phyloP scores from a whole-genome alignment of 768 basidiomycete genomes.

The Suillus variegatus region DNA sequence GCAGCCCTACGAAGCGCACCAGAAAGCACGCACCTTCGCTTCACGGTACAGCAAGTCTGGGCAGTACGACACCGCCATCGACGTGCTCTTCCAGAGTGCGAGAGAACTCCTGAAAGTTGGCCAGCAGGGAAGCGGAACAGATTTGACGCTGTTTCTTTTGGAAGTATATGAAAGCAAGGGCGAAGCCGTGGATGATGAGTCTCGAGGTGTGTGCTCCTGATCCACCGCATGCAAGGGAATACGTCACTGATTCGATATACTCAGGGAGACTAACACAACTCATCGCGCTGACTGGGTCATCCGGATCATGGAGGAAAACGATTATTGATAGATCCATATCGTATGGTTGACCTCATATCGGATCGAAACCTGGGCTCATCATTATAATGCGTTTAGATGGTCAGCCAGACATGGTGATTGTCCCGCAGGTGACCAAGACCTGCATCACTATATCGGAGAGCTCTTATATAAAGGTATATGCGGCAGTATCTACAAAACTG shows the following conservation, averaged over 20 bases:
- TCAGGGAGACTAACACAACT: constrained; percentile 88
- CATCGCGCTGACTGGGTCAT: constrained; percentile 79
- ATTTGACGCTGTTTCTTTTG: constrained; percentile 77
- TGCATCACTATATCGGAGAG: constrained; percentile 91
- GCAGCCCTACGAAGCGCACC: constrained; percentile 90
- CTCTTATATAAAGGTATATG: constrained; percentile 76
- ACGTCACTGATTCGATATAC: constrained; percentile 6
- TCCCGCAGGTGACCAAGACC: constrained; percentile 84
- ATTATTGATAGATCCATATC: constrained; percentile 81
- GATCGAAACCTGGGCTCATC: constrained; percentile 16
- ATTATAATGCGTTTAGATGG: constrained; percentile 60
- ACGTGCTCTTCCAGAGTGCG: constrained; percentile 90
- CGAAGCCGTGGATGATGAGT: constrained; percentile 73
- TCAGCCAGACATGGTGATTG: constrained; percentile 73
- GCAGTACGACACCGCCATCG: constrained; percentile 85
- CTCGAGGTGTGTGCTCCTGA: constrained; percentile 60
- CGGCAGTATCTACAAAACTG: background rate
- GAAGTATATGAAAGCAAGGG: constrained; percentile 81
- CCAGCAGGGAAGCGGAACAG: constrained; percentile 88
- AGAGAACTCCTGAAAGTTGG: constrained; percentile 86
- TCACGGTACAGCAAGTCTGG: constrained; percentile 81
- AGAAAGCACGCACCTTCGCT: constrained; percentile 95
- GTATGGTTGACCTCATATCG: constrained; percentile 46
- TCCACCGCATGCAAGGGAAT: constrained; percentile 16
- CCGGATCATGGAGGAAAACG: constrained; percentile 89